Evolutionary conservation across 2,329 filamentous ascomycete species (phyloP).

Genomic region (Xylariomycetidae sp.): DNA sequence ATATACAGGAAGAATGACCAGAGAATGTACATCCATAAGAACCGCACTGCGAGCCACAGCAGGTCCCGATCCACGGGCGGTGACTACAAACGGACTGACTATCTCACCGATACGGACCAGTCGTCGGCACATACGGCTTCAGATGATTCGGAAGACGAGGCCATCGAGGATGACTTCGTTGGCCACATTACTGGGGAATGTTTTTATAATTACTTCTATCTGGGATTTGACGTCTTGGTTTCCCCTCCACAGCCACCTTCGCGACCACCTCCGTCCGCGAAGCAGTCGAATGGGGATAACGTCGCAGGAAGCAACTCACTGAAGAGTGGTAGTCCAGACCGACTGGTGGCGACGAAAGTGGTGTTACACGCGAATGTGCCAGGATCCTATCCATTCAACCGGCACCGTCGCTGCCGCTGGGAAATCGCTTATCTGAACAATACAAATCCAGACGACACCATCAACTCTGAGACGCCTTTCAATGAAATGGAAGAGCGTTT

Average conservation of each 20-base stretch:
- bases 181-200: conserved; percentile 61
- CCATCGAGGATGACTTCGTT: conserved; percentile 48
- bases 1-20: conserved; percentile 91
- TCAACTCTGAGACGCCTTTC: conserved; percentile 75
- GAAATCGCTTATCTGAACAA: conserved; percentile 57
- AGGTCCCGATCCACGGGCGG: conserved; percentile 39
- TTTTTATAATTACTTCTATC: conserved; percentile 96
- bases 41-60: conserved; percentile 47
- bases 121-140: conserved; percentile 67
- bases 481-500: conserved; percentile 64
- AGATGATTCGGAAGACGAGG: conserved; percentile 61
- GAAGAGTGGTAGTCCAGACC: conserved; percentile 46
- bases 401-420: conserved; percentile 87
- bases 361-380: conserved; percentile 92
- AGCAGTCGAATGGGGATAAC: conserved; percentile 17
- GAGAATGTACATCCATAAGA: conserved; percentile 78
- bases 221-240: conserved; percentile 91
- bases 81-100: conserved; percentile 44
- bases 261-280: conserved; percentile 51
- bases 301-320: conserved; percentile 27
- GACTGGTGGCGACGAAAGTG: conserved; percentile 83
- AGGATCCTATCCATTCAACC: conserved; percentile 93
- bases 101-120: conserved; percentile 66
- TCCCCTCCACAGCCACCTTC: conserved; percentile 66
- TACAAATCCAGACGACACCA: conserved; percentile 32